Evolutionary conservation across 2,329 filamentous ascomycete species (phyloP).

Genomic region (Fusarium succisae): DNA sequence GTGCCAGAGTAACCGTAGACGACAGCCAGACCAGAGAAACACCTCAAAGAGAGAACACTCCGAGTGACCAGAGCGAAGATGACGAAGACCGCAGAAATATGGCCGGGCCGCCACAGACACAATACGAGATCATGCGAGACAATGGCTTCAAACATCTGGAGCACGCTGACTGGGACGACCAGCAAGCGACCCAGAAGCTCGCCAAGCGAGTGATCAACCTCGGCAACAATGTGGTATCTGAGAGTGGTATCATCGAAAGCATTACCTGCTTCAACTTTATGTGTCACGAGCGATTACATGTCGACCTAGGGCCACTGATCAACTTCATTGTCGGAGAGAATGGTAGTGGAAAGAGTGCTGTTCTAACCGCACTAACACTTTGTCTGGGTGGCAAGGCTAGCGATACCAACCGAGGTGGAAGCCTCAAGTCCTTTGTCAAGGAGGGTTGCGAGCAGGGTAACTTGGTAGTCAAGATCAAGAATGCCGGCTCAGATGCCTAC

Average conservation of each 20-base stretch:
- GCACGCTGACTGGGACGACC: conserved; percentile 67
- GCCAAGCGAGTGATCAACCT: conserved; percentile 58
- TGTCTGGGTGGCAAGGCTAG: conserved; percentile 96
- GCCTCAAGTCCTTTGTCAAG: conserved; percentile 90
- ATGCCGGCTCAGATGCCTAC: conserved; percentile 85
- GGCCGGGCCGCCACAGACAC: conserved; percentile 60
- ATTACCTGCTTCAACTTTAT: conserved; percentile 94
- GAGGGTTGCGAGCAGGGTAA: conserved; percentile 81
- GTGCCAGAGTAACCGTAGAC: conserved; percentile 46
- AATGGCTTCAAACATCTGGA: conserved; percentile 66
- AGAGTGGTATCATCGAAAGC: conserved; percentile 87
- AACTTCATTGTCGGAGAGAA: conserved; percentile 99
- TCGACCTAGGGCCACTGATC: conserved; percentile 90
- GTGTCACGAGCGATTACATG: conserved; percentile 86
- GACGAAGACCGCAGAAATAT: conserved; percentile 36
- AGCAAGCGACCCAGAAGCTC: conserved; percentile 71
- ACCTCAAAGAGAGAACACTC: conserved; percentile 33
- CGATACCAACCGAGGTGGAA: conserved; percentile 90
- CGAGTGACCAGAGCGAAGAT: conserved; percentile 46
- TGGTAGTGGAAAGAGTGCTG: conserved; percentile 96
- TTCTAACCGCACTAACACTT: conserved; percentile 90
- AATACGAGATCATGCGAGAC: conserved; percentile 71
- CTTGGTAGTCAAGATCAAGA: conserved; percentile 88
- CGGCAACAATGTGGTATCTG: conserved; percentile 77
- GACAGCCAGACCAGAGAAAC: conserved; percentile 23